phyloP scores from a whole-genome alignment of 108 stramenopile genomes.

The Cyclotella baltica region DNA sequence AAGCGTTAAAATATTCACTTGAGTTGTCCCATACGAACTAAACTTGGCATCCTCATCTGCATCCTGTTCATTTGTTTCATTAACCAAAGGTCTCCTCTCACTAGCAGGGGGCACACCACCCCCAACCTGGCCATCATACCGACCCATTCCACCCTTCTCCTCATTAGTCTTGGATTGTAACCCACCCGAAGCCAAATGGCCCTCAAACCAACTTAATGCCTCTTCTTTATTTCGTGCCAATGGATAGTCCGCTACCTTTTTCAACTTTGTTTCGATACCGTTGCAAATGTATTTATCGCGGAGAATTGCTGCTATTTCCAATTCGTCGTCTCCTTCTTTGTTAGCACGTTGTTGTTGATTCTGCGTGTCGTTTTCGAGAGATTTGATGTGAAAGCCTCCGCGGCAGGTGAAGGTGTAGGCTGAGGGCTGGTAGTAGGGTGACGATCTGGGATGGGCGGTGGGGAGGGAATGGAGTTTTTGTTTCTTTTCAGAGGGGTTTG shows the following conservation, averaged over 20 bases:
- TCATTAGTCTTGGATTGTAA: neutral
- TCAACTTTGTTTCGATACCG: constrained; percentile 32
- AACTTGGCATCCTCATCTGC: constrained; percentile 6
- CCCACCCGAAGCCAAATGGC: neutral
- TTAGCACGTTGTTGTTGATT: neutral
- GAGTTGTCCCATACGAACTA: constrained; percentile 46
- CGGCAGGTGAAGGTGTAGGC: constrained; percentile 45
- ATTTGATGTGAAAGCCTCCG: constrained; percentile 37
- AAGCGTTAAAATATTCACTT: constrained; percentile 41
- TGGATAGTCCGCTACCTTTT: constrained; percentile 50
- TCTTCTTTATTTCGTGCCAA: constrained; percentile 36
- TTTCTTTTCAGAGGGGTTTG: neutral
- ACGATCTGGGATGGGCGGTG: neutral
- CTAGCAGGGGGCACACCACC: too few relatives aligned
- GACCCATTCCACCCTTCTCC: neutral
- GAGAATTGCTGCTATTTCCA: constrained; percentile 16
- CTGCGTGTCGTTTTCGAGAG: neutral
- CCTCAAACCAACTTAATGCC: constrained; percentile 42
- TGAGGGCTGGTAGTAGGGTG: constrained; percentile 35
- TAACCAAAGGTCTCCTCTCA: too few relatives aligned
- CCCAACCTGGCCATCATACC: too few relatives aligned
- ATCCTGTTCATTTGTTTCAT: constrained; percentile 5
- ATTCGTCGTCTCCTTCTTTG: neutral
- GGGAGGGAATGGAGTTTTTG: constrained; percentile 24
- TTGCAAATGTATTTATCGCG: constrained; percentile 33